phyloP scores from a whole-genome alignment of 805 yeast genomes.

The Jamesozyma hellenica region DNA sequence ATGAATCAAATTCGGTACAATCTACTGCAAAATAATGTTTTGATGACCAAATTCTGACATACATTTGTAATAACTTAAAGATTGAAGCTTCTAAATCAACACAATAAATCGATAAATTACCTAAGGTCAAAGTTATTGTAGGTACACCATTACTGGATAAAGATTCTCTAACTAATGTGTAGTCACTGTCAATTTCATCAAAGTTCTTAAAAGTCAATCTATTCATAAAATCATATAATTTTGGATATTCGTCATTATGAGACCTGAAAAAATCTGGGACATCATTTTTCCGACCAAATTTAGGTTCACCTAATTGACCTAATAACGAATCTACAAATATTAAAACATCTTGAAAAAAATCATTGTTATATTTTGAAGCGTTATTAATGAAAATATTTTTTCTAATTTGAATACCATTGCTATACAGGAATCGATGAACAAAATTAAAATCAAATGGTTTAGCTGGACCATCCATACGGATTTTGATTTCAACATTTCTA shows the following conservation, averaged over 20 bases:
- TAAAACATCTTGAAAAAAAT: conserved; percentile 25
- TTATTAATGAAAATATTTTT: conserved; percentile 10
- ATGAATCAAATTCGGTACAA: conserved; percentile 48
- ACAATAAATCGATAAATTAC: conserved; percentile 29
- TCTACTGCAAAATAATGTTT: conserved; percentile 56
- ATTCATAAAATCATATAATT: conserved; percentile 64
- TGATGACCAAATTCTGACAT: conserved; percentile 62
- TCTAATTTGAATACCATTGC: conserved; percentile 37
- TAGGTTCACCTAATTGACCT: conserved; percentile 49
- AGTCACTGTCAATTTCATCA: conserved; percentile 23
- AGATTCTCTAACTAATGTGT: conserved; percentile 48
- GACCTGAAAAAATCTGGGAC: conserved; percentile 45
- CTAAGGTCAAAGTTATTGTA: conserved; percentile 44
- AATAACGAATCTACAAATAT: conserved; percentile 39
- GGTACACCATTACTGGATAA: conserved; percentile 69
- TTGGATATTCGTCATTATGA: conserved; percentile 39
- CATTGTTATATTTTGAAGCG: conserved; percentile 1
- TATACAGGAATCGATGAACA: conserved; percentile 41
- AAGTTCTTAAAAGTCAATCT: conserved; percentile 48
- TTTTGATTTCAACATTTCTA: conserved; percentile 10
- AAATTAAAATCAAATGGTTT: conserved; percentile 26
- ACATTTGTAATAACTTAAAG: conserved; percentile 52
- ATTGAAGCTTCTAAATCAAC: conserved; percentile 41
- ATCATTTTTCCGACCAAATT: conserved; percentile 43
- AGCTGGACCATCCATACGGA: conserved; percentile 16